Evolutionary conservation across 2,329 filamentous ascomycete species (phyloP).

Genomic region (Apiospora hydei): DNA sequence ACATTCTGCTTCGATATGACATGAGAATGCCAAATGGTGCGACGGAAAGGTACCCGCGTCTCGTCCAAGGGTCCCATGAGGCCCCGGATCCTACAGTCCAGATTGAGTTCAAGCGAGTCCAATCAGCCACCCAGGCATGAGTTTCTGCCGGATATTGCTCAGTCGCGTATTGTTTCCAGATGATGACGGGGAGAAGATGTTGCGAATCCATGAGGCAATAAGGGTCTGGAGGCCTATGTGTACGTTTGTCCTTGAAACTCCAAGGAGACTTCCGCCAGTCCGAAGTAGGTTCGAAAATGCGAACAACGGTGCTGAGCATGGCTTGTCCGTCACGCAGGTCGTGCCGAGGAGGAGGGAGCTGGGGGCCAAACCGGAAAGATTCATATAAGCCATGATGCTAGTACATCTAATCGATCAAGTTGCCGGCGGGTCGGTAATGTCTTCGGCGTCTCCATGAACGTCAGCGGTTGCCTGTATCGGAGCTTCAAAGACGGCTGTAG

Average conservation of each 20-base stretch:
- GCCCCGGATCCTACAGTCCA: conserved; percentile 34
- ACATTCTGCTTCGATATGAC: conserved; percentile 49
- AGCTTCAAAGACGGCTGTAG: not conserved
- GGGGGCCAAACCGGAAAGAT: not conserved
- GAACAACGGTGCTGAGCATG: not conserved
- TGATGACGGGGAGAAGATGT: not conserved
- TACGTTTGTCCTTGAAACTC: not conserved
- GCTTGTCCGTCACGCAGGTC: not conserved
- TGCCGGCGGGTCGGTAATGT: not conserved
- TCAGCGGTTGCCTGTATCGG: not conserved
- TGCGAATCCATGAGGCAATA: not conserved
- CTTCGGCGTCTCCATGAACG: not conserved
- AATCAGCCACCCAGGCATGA: not conserved
- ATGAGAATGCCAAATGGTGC: conserved; percentile 38
- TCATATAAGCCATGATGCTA: not conserved
- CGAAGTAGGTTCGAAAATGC: not conserved
- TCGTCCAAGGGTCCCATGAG: conserved; percentile 28
- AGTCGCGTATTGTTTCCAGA: not conserved
- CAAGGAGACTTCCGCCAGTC: not conserved
- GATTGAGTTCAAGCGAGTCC: conserved; percentile 28
- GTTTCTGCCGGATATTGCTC: not conserved
- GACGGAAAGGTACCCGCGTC: conserved; percentile 33
- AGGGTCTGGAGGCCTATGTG: not conserved
- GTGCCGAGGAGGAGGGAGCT: not conserved
- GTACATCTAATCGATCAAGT: not conserved